phyloP scores from a whole-genome alignment of 768 basidiomycete genomes.

The Russula abietina region DNA sequence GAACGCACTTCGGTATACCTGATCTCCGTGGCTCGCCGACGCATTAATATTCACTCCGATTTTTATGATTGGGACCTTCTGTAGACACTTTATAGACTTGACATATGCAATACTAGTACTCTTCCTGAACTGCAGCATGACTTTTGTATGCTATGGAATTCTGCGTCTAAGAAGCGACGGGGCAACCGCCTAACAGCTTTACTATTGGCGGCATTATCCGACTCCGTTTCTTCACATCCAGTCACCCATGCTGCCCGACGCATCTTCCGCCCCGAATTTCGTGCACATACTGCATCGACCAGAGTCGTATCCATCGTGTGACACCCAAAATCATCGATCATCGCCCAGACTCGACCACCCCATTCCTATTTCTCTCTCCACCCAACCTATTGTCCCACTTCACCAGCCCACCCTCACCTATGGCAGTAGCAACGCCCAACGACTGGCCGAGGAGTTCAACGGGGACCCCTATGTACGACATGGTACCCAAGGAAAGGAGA shows the following conservation, averaged over 20 bases:
- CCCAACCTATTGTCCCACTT: too few species aligned
- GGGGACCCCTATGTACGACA: too few species aligned
- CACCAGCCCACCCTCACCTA: too few species aligned
- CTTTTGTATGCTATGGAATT: background rate
- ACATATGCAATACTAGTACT: background rate
- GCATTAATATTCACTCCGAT: background rate
- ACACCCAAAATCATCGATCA: background rate
- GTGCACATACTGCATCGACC: background rate
- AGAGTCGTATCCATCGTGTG: background rate
- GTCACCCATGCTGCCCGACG: background rate
- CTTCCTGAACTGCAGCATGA: background rate
- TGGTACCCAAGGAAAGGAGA: too few species aligned
- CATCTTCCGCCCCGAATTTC: background rate
- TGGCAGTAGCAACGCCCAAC: too few species aligned
- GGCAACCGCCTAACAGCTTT: too few species aligned
- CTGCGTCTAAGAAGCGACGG: background rate
- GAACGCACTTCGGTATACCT: too few species aligned
- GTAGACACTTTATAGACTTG: background rate
- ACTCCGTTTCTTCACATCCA: too few species aligned
- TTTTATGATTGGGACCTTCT: background rate
- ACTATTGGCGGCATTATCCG: too few species aligned
- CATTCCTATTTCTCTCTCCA: too few species aligned
- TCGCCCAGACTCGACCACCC: background rate
- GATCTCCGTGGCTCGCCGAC: background rate
- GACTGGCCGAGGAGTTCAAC: too few species aligned